Evolutionary conservation across 352 stramenopile genomes (phyloP), one percentile per base, ranked within the genome.

Genomic region (Peronospora farinosa): DNA sequence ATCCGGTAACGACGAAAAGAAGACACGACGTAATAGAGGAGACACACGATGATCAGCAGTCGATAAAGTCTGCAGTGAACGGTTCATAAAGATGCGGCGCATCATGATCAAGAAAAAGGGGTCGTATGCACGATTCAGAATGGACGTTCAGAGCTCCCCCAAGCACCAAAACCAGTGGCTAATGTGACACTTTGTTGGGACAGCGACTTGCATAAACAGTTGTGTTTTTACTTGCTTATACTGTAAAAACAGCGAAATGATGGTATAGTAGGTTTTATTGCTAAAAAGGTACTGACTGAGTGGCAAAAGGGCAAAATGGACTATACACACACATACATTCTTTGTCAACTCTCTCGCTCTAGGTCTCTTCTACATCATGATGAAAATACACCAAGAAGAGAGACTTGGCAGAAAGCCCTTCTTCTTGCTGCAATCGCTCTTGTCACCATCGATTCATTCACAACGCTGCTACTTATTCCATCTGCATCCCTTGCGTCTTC

Each of bases 1-100:
- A 7, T 92, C 81, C 0, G 81, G 81, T 16, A 92, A 63, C 15
- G 47, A 31, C 32, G 75, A 71, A 10, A 76, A 69, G 57, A 86
- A 84, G 25, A 62, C 33, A 47, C 66, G 63, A 33, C 40, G 50
- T 15, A 62, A 23, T 16, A 68, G n/a, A 6, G 57, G 54, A 19
- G 44, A 15, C 25, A 54, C 54, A 39, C 39, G 57, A 16, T 47
- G 45, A 32, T 57, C 40, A 17, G 31, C n/a, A 32, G 43, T 32
- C 9, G 51, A 47, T 38, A 57, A 36, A 35, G 50, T 47, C 17
- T 28, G 40, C 44, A 70, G 49, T 31, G 61, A 69, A 62, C 65
- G 65, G 57, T 48, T 60, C 47, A 66, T n/a, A 8, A 72, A 54
- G 10, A 67, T 44, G 59, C 64, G 57, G 61, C 58, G 65, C 65